These are phyloP conservation scores for Nissolia schottii DNA, from an alignment of 306 rosid species.

Conservation along the genomic window DNA sequence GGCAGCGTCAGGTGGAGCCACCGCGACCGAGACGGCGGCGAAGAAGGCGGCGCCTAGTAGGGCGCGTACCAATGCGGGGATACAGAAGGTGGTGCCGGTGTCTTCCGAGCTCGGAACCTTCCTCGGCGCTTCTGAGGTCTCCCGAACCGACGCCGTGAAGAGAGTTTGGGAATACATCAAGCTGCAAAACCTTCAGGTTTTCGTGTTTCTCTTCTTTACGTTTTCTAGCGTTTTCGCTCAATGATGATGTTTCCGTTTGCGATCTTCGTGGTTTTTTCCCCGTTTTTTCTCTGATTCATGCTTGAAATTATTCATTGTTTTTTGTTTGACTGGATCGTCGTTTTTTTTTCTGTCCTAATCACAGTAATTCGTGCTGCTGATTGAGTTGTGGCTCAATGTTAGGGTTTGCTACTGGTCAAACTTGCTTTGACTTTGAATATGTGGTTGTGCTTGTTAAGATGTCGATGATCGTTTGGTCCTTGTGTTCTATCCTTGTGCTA, in stretches of 20 bases:
- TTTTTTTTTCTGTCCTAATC: neutral
- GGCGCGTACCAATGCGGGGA: neutral
- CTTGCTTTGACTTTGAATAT: neutral
- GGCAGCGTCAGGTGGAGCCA: neutral
- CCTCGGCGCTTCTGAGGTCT: constrained; percentile 34
- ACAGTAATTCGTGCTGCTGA: neutral
- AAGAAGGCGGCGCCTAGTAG: neutral
- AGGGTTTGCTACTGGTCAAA: neutral
- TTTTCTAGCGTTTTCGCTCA: neutral
- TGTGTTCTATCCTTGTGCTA: neutral
- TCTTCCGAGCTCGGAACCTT: constrained; percentile 43
- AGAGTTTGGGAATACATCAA: constrained; percentile 46
- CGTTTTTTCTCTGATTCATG: neutral
- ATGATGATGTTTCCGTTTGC: neutral
- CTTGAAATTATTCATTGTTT: neutral
- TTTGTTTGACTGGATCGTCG: neutral
- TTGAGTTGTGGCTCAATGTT: neutral
- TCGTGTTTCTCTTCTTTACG: neutral
- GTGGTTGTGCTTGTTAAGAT: neutral
- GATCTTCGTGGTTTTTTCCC: neutral
- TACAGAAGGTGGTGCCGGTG: constrained; percentile 45
- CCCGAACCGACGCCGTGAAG: constrained; percentile 40
- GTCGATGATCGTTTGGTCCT: neutral
- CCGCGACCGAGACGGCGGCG: neutral
- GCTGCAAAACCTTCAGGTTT: constrained; percentile 46